Conservation (phyloP, 345 rosid genomes). For the Nephelium lappaceum region DNA sequence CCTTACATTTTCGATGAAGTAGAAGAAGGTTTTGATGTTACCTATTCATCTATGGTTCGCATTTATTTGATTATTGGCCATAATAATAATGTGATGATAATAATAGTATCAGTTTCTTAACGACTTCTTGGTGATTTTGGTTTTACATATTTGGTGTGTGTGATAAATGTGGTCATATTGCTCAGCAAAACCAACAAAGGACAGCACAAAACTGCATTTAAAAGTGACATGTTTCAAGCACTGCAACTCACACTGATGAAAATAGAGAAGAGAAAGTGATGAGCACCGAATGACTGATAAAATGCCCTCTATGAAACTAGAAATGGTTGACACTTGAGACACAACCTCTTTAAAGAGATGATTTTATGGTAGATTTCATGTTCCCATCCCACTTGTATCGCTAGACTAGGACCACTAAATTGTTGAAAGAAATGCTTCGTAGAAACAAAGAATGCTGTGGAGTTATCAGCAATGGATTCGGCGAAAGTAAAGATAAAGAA, state of each 20-base stretch:
- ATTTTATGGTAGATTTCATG: neutral
- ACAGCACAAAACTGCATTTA: neutral
- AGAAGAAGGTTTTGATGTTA: conserved; percentile 19
- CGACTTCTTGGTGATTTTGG: neutral
- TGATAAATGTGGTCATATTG: neutral
- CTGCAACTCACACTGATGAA: neutral
- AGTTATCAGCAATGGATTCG: neutral
- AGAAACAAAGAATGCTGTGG: neutral
- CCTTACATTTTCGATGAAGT: conserved; percentile 9
- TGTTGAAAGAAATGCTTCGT: neutral
- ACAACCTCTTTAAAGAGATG: neutral
- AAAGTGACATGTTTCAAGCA: neutral
- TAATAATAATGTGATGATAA: conserved; percentile 19
- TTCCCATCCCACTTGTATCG: neutral
- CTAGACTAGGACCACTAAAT: neutral
- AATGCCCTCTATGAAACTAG: neutral
- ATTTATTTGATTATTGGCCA: conserved; percentile 26
- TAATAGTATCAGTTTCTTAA: conserved; percentile 15
- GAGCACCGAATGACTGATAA: conserved; percentile 17
- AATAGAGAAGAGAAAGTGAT: neutral
- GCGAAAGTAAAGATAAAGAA: neutral
- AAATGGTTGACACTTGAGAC: neutral
- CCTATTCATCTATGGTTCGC: conserved; percentile 20
- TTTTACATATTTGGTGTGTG: neutral
- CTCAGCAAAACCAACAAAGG: neutral